Conservation (phyloP, 1,139 yeast genomes). For the Nematodospora anomalae region DNA sequence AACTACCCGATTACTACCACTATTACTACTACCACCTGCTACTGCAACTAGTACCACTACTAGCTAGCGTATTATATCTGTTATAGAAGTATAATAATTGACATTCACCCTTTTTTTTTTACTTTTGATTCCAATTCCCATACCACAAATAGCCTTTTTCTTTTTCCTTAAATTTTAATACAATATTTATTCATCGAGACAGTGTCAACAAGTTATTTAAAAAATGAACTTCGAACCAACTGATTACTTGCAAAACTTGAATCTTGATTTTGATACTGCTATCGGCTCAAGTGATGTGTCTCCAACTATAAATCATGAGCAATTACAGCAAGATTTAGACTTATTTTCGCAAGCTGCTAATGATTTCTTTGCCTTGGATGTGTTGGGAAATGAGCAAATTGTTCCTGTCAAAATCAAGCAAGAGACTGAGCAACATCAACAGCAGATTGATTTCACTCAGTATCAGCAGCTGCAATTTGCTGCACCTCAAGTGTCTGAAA, state of each 20-base stretch:
- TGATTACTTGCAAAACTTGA: conserved; percentile 44
- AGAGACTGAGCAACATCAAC: conserved; percentile 13
- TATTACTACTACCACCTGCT: no score
- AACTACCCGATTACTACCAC: no score
- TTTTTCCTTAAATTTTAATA: no score
- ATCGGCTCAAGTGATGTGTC: conserved; percentile 17
- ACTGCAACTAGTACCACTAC: no score
- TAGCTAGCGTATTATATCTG: no score
- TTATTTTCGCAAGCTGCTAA: conserved; percentile 39
- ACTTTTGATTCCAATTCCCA: no score
- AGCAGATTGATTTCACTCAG: conserved; percentile 4
- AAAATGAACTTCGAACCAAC: conserved; percentile 45
- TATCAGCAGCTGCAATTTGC: conserved; percentile 1
- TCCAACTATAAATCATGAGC: conserved; percentile 28
- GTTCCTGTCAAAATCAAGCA: conserved; percentile 20
- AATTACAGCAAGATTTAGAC: conserved; percentile 45
- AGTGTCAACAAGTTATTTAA: no score
- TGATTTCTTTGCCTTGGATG: conserved; percentile 51
- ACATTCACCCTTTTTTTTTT: no score
- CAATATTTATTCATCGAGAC: no score
- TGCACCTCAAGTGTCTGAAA: conserved; percentile 15
- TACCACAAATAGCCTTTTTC: no score
- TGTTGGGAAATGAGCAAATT: conserved; percentile 29
- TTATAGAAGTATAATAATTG: no score
- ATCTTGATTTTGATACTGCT: conserved; percentile 32